These are phyloP conservation scores for Phytophthora aleatoria DNA, from an alignment of 352 stramenopile species.

Conservation along the genomic window DNA sequence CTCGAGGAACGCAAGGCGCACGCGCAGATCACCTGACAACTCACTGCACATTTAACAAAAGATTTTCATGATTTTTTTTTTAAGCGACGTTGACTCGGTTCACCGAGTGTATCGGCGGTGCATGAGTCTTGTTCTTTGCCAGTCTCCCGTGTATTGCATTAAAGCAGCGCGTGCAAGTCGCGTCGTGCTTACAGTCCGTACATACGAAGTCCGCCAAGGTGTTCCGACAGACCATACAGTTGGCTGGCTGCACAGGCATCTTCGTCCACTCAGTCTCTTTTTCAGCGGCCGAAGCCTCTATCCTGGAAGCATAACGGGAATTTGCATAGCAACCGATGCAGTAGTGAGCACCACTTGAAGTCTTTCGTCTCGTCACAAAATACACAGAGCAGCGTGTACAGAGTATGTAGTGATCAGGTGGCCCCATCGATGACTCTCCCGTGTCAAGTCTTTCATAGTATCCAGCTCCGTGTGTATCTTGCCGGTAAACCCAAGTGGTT, in stretches of 20 bases:
- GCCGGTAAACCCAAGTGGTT: conserved; percentile 58
- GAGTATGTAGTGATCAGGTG: conserved; percentile 62
- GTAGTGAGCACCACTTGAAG: conserved; percentile 47
- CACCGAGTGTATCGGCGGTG: conserved; percentile 6
- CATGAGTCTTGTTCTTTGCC: conserved; percentile 23
- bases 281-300: not conserved
- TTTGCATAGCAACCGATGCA: conserved; percentile 72
- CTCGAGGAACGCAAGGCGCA: no score
- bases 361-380: conserved; percentile 61
- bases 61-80: no score
- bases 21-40: no score
- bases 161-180: conserved; percentile 57
- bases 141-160: conserved; percentile 45
- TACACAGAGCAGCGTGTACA: conserved; percentile 54
- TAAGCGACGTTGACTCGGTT: conserved; percentile 2
- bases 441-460: conserved; percentile 62
- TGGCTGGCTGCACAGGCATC: conserved; percentile 56
- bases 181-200: conserved; percentile 56
- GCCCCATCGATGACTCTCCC: conserved; percentile 41
- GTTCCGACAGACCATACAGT: conserved; percentile 66
- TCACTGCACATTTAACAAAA: no score
- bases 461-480: conserved; percentile 47
- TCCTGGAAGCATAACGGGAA: conserved; percentile 19
- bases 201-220: conserved; percentile 50
- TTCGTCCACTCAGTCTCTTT: conserved; percentile 53